A percentile compares a stretch with the other conserved stretches of the same genome.
Evolutionary conservation across 805 yeast species (phyloP).

Genomic region (Nakazawaea ernobii): DNA sequence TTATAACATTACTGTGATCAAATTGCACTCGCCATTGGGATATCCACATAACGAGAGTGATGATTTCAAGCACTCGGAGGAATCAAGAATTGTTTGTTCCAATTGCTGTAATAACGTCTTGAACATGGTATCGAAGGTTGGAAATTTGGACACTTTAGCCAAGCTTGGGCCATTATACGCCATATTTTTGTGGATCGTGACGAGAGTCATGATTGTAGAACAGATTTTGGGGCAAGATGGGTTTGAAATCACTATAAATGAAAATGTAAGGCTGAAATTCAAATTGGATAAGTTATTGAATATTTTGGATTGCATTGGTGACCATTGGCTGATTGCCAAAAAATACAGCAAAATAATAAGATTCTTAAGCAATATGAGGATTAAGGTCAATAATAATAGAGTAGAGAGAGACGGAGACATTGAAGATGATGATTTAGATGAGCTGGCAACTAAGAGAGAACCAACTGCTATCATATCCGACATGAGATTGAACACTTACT

Average conservation of each 20-base stretch:
- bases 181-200: constrained; percentile 26
- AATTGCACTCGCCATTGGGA: constrained; percentile 20
- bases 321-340: constrained; percentile 23
- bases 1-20: constrained; percentile 18
- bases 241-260: background rate
- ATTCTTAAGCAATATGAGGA: constrained; percentile 19
- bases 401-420: constrained; percentile 20
- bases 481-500: constrained; percentile 26
- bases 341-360: constrained; percentile 23
- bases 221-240: constrained; percentile 11
- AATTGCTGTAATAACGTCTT: constrained; percentile 7
- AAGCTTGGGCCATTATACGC: constrained; percentile 26
- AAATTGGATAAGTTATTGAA: constrained; percentile 13
- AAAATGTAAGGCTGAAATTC: background rate
- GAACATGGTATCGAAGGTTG: constrained; percentile 1
- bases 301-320: constrained; percentile 18
- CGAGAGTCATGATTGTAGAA: constrained; percentile 27
- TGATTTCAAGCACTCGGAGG: constrained; percentile 16
- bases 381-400: constrained; percentile 10
- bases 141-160: background rate
- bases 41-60: constrained; percentile 20
- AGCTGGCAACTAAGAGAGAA: constrained; percentile 19
- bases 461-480: constrained; percentile 31
- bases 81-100: constrained; percentile 16
- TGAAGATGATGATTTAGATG: constrained; percentile 20